Evolutionary conservation across 2,329 filamentous ascomycete genomes (phyloP).

Genomic region (Pezizomycotina sp.): DNA sequence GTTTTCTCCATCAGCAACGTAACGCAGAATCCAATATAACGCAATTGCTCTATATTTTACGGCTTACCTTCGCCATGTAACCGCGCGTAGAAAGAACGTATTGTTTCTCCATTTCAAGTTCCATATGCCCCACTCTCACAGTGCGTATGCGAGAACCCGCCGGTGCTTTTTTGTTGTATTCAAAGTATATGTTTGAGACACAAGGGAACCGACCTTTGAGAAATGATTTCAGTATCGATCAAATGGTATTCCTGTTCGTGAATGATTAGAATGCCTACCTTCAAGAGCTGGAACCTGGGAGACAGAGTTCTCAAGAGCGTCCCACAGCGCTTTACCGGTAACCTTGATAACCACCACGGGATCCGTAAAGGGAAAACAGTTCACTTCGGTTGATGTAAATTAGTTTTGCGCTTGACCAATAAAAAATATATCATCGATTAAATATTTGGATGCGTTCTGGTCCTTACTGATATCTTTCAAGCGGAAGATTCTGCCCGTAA

Average conservation of each 20-base stretch:
- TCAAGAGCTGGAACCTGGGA: conserved; percentile 68
- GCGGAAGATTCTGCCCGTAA: conserved; percentile 57
- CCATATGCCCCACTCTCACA: conserved; percentile 43
- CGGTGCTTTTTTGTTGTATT: conserved; percentile 48
- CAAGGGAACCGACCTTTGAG: conserved; percentile 50
- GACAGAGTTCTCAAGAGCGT: conserved; percentile 73
- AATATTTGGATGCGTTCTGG: no score
- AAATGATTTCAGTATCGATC: conserved; percentile 21
- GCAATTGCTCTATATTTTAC: no score
- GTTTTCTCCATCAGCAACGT: no score
- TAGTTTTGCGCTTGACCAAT: no score
- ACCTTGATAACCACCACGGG: conserved; percentile 64
- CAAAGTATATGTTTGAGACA: conserved; percentile 65
- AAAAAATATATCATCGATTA: no score
- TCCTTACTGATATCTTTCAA: conserved; percentile 74
- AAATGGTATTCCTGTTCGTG: conserved; percentile 3
- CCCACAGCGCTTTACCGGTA: conserved; percentile 53
- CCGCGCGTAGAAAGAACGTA: conserved; percentile 62
- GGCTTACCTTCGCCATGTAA: conserved; percentile 76
- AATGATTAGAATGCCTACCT: conserved; percentile 30
- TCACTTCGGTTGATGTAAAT: no score
- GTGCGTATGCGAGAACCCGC: conserved; percentile 46
- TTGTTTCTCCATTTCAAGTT: conserved; percentile 44
- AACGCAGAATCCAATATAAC: no score
- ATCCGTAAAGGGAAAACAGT: conserved; percentile 86